A percentile compares a stretch with the other conserved stretches of the same genome.
Conservation (phyloP, 495 filamentous ascomycete genomes). For the Lophiotrema nucula region DNA sequence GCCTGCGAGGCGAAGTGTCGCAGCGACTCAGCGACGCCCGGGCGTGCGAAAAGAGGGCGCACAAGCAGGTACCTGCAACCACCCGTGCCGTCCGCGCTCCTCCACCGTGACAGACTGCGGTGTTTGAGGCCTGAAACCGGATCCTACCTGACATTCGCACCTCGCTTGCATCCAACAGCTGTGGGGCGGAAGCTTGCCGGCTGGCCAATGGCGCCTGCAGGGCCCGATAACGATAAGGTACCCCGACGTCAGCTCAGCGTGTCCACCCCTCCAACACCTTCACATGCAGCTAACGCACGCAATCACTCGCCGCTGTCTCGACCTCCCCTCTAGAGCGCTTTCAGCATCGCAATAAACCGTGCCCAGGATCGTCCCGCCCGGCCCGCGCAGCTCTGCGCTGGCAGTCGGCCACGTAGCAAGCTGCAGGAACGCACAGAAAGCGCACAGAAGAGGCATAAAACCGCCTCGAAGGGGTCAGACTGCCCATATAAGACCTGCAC, state of each 20-base stretch:
- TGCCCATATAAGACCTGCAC: constrained; percentile 15
- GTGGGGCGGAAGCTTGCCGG: background rate
- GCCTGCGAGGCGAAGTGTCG: constrained; percentile 9
- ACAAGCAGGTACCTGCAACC: constrained; percentile 16
- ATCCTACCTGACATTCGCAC: background rate
- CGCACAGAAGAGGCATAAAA: constrained; percentile 14
- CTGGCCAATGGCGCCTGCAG: background rate
- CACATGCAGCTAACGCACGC: constrained; percentile 19
- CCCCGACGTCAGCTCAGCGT: background rate
- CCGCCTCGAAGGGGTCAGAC: constrained; percentile 3
- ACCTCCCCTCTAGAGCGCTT: constrained; percentile 10
- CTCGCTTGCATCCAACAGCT: background rate
- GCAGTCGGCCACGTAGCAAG: constrained; percentile 33
- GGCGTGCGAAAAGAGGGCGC: constrained; percentile 2
- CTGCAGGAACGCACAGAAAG: constrained; percentile 23
- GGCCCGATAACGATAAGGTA: constrained; percentile 24
- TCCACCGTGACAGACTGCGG: background rate
- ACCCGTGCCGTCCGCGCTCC: constrained; percentile 8
- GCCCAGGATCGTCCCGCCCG: constrained; percentile 34
- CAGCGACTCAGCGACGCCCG: constrained; percentile 14
- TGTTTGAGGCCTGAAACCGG: constrained; percentile 18
- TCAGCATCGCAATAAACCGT: constrained; percentile 23
- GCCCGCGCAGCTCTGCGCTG: constrained; percentile 23
- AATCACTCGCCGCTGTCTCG: constrained; percentile 1
- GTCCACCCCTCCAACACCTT: background rate